Evolutionary conservation across 2,329 filamentous ascomycete genomes (phyloP), one percentile per base, ranked within the genome.

Genomic region (Calonectria hongkongensis): DNA sequence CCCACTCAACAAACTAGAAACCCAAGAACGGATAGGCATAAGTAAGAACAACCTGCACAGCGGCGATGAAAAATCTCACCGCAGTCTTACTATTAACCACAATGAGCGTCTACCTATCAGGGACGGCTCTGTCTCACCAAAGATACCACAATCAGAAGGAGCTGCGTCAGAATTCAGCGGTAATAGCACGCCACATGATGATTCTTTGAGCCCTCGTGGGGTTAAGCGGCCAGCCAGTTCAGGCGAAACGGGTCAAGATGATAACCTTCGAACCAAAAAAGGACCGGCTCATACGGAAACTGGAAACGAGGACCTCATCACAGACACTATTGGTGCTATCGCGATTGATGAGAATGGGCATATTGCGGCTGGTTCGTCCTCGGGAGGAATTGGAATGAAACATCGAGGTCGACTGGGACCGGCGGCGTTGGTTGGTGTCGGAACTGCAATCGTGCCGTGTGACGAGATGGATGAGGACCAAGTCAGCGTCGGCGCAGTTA

Each of bases 321-420:
- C 94, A 3, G 97, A 99, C 86, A 99, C 97, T 15, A 95, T 99
- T 72, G 97, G 97, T 54, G 97, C 96, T 33, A 98, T 99, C 81
- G 97, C 95, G 13, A 93, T 99, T 75, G 97, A 99, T 80, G 89
- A 90, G 63, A 91, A 89, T 78, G 97, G 97, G 18, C 93, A 94
- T 71, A 98, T 99, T 81, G 96, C 97, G 5, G 97, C 96, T 4
- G 97, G 94, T 18, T 98, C 97, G 2, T 99, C 97, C 2, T 99
- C 97, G 18, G 97, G 97, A 7, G 97, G 97, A 1, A 99, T 99
- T 82, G 96, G 97, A 33, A 98, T 99, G 96, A 99, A 99, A 82
- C 96, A 98, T 83, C 92, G 92, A 73, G 97, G 97, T 7, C 93
- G 97, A 43, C 90, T 98, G 74, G 97, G 97, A 0, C 97, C 97